These are phyloP conservation scores for Funneliformis caledonium DNA, from an alignment of 371 early-diverging fungal genomes.

Conservation along the genomic window DNA sequence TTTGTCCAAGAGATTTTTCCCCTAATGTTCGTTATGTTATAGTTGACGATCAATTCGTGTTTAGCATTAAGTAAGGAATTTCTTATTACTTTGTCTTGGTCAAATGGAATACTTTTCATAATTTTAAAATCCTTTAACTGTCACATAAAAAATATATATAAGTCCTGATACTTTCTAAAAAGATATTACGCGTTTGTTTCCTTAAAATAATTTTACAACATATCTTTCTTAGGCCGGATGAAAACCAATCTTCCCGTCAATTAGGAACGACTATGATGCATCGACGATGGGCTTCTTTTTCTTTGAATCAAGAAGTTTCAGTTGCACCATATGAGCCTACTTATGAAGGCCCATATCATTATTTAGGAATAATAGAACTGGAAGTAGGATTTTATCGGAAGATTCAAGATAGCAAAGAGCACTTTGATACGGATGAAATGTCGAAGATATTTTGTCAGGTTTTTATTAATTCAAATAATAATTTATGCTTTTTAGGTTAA, in stretches of 20 bases:
- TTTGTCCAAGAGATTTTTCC: conserved; percentile 77
- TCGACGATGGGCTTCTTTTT: conserved; percentile 86
- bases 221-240: conserved; percentile 55
- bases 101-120: too few relatives aligned
- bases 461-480: conserved; percentile 37
- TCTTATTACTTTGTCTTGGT: too few relatives aligned
- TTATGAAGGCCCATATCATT: conserved; percentile 63
- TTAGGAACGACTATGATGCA: conserved; percentile 81
- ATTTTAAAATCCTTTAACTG: background rate
- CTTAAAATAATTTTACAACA: background rate
- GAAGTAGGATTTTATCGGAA: conserved; percentile 70
- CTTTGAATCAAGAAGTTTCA: conserved; percentile 79
- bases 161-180: background rate
- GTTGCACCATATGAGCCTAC: conserved; percentile 78
- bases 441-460: conserved; percentile 64
- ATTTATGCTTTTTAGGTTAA: background rate
- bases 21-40: conserved; percentile 69
- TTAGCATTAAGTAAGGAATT: conserved; percentile 71
- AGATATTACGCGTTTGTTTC: background rate
- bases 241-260: conserved; percentile 61
- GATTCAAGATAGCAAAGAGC: conserved; percentile 59
- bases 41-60: conserved; percentile 77
- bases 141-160: conserved; percentile 8
- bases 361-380: conserved; percentile 71
- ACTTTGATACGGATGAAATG: conserved; percentile 77